These are phyloP conservation scores for Yarrowia divulgata DNA, from an alignment of 805 yeast genomes.

Conservation along the genomic window DNA sequence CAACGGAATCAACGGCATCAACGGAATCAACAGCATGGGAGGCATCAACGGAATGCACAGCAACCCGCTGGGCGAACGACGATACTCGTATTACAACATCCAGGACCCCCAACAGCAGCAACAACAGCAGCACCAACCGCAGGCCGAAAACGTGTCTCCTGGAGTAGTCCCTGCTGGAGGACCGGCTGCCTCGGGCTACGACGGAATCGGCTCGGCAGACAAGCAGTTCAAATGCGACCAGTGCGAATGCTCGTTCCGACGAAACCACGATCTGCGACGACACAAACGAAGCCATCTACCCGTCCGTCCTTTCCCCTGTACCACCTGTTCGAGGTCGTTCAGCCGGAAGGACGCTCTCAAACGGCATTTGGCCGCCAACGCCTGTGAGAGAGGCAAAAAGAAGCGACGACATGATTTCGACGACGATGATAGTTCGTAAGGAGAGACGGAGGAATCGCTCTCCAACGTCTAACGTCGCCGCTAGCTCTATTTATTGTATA, in stretches of 20 bases:
- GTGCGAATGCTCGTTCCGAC: constrained; percentile 37
- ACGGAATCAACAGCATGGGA: constrained; percentile 2
- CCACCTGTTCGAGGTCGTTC: constrained; percentile 36
- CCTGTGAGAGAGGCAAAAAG: constrained; percentile 39
- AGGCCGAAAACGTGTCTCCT: neutral
- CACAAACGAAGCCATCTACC: constrained; percentile 36
- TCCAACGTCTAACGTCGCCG: too few species aligned
- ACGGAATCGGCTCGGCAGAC: constrained; percentile 20
- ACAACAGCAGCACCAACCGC: constrained; percentile 1
- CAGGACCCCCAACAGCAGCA: constrained; percentile 22
- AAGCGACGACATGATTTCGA: constrained; percentile 28
- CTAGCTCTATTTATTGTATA: constrained; percentile 33
- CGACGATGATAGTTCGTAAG: constrained; percentile 23
- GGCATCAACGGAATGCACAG: constrained; percentile 34
- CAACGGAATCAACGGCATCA: constrained; percentile 16
- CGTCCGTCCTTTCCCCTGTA: constrained; percentile 38
- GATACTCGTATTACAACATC: constrained; percentile 18
- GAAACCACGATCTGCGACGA: constrained; percentile 35
- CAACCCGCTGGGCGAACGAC: constrained; percentile 10
- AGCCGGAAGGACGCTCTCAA: constrained; percentile 39
- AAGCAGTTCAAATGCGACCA: constrained; percentile 41
- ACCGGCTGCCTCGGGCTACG: too few species aligned
- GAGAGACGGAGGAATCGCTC: neutral
- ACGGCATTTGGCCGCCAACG: constrained; percentile 39
- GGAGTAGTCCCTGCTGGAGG: neutral